Conservation (phyloP, 2,329 filamentous ascomycete species). For the Magnaporthales sp. region DNA sequence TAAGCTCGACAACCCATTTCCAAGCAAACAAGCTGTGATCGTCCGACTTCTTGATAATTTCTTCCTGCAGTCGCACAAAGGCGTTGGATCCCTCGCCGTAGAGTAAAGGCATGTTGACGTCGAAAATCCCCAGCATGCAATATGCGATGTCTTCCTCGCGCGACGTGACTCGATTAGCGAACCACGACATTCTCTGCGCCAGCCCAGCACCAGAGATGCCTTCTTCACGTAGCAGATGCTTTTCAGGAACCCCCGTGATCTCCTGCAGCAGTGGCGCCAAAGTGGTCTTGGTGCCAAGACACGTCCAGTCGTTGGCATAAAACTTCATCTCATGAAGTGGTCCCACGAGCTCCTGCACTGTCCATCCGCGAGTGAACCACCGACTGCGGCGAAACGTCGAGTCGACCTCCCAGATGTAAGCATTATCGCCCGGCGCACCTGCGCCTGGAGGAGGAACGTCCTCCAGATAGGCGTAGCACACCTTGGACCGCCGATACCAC, state of each 20-base stretch:
- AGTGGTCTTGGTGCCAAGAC: constrained; percentile 15
- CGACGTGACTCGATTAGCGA: constrained; percentile 15
- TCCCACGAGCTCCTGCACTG: constrained; percentile 58
- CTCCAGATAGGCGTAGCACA: constrained; percentile 7
- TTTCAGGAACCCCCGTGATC: constrained; percentile 1
- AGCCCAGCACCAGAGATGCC: neutral
- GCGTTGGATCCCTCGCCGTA: constrained; percentile 22
- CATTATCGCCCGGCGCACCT: neutral
- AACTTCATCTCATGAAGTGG: constrained; percentile 18
- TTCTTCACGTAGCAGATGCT: neutral
- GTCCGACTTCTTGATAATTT: constrained; percentile 17
- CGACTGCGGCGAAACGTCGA: constrained; percentile 7
- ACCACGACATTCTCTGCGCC: constrained; percentile 21
- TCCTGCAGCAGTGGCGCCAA: neutral
- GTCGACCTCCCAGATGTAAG: neutral
- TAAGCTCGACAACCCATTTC: neutral
- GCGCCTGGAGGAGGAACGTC: constrained; percentile 3
- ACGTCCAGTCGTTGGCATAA: constrained; percentile 18
- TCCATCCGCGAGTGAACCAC: constrained; percentile 41
- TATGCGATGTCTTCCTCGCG: constrained; percentile 21
- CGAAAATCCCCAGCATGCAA: constrained; percentile 22
- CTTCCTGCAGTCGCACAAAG: constrained; percentile 19
- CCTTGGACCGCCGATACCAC: constrained; percentile 3
- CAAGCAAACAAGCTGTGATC: constrained; percentile 10
- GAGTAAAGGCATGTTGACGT: constrained; percentile 21